Conservation (phyloP, 306 rosid genomes). For the Pterocarpus santalinus region DNA sequence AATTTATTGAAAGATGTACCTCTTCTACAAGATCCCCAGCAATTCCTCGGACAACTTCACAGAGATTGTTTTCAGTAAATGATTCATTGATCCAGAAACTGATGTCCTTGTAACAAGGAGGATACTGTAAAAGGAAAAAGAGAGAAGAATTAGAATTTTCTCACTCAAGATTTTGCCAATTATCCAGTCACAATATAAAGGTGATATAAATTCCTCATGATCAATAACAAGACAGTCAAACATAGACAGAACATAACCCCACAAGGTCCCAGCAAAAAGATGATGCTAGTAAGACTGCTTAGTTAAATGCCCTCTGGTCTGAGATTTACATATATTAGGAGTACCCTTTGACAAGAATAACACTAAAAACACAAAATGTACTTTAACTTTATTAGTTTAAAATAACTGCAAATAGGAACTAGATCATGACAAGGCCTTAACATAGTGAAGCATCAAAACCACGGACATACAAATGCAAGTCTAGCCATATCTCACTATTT, state of each 20-base stretch:
- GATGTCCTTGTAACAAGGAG: conserved; percentile 96
- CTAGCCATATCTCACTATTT: conserved; percentile 12
- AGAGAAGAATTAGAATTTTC: conserved; percentile 33
- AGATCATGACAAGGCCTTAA: conserved; percentile 20
- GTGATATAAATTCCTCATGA: conserved; percentile 15
- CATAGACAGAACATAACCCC: conserved; percentile 10
- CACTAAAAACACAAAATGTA: conserved; percentile 34
- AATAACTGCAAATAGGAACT: conserved; percentile 7
- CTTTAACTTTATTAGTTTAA: conserved; percentile 3
- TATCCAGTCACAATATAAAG: conserved; percentile 10
- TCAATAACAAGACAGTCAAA: conserved; percentile 12
- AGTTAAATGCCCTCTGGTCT: conserved; percentile 15
- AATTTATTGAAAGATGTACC: conserved; percentile 61
- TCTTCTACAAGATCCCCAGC: conserved; percentile 99
- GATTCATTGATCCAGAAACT: conserved; percentile 95
- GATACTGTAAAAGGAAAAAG: conserved; percentile 67
- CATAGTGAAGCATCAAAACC: conserved; percentile 33
- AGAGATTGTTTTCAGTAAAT: conserved; percentile 92
- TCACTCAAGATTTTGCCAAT: not conserved
- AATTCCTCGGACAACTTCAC: conserved; percentile 94
- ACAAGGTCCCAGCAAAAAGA: not conserved
- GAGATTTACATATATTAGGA: conserved; percentile 24
- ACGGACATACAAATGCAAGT: not conserved
- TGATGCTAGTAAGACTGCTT: not conserved
- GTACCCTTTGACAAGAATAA: conserved; percentile 25